Conservation (phyloP, 148 eudicot species). For the Amaranthus cruentus region DNA sequence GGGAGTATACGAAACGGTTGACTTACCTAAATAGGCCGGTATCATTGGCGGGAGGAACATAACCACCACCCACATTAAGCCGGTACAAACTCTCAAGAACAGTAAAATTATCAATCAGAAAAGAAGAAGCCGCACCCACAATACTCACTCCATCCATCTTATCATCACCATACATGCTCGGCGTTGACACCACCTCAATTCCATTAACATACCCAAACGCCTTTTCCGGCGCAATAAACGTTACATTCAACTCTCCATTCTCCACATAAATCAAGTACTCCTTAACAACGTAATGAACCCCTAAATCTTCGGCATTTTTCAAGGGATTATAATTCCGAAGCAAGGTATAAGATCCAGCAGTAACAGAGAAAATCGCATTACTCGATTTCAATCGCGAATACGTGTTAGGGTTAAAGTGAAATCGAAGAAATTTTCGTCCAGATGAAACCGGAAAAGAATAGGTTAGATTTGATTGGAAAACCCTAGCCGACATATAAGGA, state of each 20-base stretch:
- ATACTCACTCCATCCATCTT: slow-evolving; percentile 24
- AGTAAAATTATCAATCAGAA: slow-evolving; percentile 47
- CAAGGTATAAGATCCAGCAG: slow-evolving; percentile 49
- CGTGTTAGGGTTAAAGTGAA: slow-evolving; percentile 64
- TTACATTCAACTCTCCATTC: slow-evolving; percentile 35
- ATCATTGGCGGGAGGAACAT: slow-evolving; percentile 61
- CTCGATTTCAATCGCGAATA: slow-evolving; percentile 51
- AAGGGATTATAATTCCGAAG: slow-evolving; percentile 74
- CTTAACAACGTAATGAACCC: slow-evolving; percentile 47
- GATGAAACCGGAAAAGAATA: slow-evolving; percentile 64
- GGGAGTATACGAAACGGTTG: not conserved
- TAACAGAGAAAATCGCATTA: slow-evolving; percentile 57
- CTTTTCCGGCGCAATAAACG: slow-evolving; percentile 58
- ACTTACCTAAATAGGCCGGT: slow-evolving; percentile 52
- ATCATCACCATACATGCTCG: slow-evolving; percentile 48
- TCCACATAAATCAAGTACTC: slow-evolving; percentile 68
- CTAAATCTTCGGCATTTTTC: slow-evolving; percentile 53
- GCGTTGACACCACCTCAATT: slow-evolving; percentile 79
- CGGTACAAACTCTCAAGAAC: slow-evolving; percentile 66
- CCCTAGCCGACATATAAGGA: slow-evolving; percentile 79
- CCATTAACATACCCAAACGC: slow-evolving; percentile 86
- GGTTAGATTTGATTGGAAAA: slow-evolving; percentile 58
- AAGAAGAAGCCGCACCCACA: slow-evolving; percentile 42
- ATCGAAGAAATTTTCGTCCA: slow-evolving; percentile 71
- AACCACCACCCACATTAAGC: slow-evolving; percentile 81